phyloP scores from a whole-genome alignment of 345 rosid genomes.

The Camelina laxa region DNA sequence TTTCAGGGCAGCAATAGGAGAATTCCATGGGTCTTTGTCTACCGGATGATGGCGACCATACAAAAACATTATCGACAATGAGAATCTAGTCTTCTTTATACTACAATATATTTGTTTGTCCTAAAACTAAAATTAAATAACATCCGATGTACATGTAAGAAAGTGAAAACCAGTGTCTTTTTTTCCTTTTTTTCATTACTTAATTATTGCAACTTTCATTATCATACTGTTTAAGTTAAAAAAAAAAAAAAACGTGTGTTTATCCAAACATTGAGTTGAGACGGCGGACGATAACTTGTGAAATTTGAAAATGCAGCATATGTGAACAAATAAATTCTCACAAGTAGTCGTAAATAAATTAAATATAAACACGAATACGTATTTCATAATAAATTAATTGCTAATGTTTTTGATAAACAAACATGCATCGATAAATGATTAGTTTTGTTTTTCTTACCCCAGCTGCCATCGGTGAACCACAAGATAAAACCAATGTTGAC shows the following conservation, averaged over 20 bases:
- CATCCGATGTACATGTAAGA: background rate
- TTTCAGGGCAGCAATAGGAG: background rate
- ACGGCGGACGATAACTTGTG: slow-evolving; percentile 18
- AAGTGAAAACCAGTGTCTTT: slow-evolving; percentile 9
- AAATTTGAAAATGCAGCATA: slow-evolving; percentile 24
- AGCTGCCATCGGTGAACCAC: slow-evolving; percentile 40
- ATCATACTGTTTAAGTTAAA: too few relatives aligned
- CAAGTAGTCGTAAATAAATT: slow-evolving; percentile 25
- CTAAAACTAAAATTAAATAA: background rate
- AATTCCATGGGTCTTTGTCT: slow-evolving; percentile 28
- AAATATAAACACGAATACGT: background rate
- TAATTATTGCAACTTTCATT: background rate
- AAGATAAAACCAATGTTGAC: slow-evolving; percentile 31
- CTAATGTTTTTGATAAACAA: background rate
- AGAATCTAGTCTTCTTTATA: slow-evolving; percentile 22
- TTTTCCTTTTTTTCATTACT: background rate
- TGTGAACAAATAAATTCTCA: background rate
- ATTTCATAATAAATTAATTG: background rate
- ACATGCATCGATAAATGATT: background rate
- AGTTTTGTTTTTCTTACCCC: background rate
- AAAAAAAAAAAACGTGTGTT: slow-evolving; percentile 1
- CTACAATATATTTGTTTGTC: background rate
- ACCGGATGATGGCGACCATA: slow-evolving; percentile 22
- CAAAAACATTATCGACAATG: slow-evolving; percentile 12
- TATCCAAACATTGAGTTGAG: slow-evolving; percentile 6